These are phyloP conservation scores for Populus pruinosa DNA, from an alignment of 345 rosid genomes.

Conservation along the genomic window DNA sequence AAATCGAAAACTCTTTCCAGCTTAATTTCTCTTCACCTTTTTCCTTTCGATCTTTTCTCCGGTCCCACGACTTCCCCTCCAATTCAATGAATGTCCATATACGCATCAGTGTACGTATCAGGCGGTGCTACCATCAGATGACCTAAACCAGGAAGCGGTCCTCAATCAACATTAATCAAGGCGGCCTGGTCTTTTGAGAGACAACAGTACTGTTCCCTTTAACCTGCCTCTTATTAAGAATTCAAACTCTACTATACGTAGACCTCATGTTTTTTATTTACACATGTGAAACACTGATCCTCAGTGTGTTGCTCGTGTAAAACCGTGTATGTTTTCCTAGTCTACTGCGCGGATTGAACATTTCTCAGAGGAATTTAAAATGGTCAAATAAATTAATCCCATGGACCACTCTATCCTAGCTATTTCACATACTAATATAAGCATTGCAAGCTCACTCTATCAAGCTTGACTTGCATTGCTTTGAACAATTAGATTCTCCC, in stretches of 20 bases:
- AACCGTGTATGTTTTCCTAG: neutral
- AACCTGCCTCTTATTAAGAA: neutral
- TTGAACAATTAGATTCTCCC: neutral
- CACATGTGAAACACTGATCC: neutral
- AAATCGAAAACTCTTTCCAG: too few species aligned
- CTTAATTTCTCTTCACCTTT: neutral
- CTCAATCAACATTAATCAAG: neutral
- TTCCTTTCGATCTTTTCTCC: neutral
- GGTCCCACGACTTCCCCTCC: neutral
- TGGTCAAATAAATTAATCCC: neutral
- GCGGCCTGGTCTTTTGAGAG: neutral
- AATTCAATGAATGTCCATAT: neutral
- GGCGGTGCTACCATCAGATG: neutral
- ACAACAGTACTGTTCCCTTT: neutral
- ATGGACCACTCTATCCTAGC: neutral
- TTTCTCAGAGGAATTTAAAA: neutral
- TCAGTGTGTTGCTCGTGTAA: neutral
- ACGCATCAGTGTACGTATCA: too few species aligned
- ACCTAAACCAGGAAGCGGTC: neutral
- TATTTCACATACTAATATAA: neutral
- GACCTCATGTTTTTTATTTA: neutral
- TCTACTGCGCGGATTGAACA: neutral
- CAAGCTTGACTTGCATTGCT: neutral
- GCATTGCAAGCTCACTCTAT: neutral
- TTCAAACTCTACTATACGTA: neutral